Evolutionary conservation across 352 stramenopile genomes (phyloP), one percentile per base, ranked within the genome.

Genomic region (Phytophthora vignae): DNA sequence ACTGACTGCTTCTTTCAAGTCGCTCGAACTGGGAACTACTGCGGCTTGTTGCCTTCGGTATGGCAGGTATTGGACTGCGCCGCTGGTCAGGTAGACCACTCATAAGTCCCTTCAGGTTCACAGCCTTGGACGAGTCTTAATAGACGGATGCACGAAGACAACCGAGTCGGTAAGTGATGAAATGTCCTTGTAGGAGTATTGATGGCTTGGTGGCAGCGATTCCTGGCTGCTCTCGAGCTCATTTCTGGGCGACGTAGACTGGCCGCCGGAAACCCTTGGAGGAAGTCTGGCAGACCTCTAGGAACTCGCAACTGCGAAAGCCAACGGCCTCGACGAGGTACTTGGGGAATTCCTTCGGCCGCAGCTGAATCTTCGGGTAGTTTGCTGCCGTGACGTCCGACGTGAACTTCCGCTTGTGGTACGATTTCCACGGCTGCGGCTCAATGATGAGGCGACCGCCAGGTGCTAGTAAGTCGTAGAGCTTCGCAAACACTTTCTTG

Each of bases 361-460:
- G 85, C 60, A 95, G 60, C 48, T 84, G 60, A 53, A 95, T 94
- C 62, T 83, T 81, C 19, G 79, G 63, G 69, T 94, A 95, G 61
- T 93, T 92, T 17, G 76, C 83, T 1, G 72, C 77, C 11, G 88
- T 95, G 46, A 87, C 64, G 53, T 89, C 85, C n/a, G 84, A 92
- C 50, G 87, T 95, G 64, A 94, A 92, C 62, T 93, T 95, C 58
- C 88, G 84, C 61, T 95, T 95, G 73, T 94, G 85, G 64, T 95
- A 95, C 42, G 88, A 95, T 71, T 95, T 95, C 88, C 88, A 95
- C 40, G 87, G 84, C 76, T 97, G 92, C 19, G 89, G 86, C 74
- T 98, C 92, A 25, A 98, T 69, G 17, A 98, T 79, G 40, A 98
- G 72, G 17, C 78, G 77, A 0, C 92, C 92, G 21, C 87, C 87